These are phyloP conservation scores for Gossypium laxum DNA, from an alignment of 441 rosid species.

Conservation along the genomic window DNA sequence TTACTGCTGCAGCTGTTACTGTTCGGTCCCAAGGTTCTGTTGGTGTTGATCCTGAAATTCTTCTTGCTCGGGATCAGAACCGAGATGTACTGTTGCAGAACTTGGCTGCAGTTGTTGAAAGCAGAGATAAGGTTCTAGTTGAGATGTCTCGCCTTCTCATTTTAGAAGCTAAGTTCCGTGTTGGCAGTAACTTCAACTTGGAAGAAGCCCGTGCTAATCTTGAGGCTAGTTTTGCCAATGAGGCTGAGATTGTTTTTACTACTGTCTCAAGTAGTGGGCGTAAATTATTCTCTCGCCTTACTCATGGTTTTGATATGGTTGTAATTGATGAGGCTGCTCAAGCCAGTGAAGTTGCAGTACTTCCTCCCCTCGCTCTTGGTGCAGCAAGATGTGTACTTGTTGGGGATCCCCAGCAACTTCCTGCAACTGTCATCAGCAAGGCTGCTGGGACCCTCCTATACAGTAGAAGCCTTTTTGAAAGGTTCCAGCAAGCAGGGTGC, in stretches of 20 bases:
- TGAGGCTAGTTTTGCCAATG: slow-evolving; percentile 97
- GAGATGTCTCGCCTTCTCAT: slow-evolving; percentile 95
- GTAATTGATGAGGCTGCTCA: slow-evolving; percentile 99
- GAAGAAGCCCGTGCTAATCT: slow-evolving; percentile 96
- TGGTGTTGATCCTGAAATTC: slow-evolving; percentile 90
- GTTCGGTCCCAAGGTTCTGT: slow-evolving; percentile 90
- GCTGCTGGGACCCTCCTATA: slow-evolving; percentile 91
- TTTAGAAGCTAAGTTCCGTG: slow-evolving; percentile 66
- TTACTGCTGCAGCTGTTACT: slow-evolving; percentile 60
- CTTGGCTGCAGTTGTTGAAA: slow-evolving; percentile 89
- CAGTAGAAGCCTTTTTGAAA: slow-evolving; percentile 95
- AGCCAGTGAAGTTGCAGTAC: slow-evolving; percentile 92
- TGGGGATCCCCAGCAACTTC: slow-evolving; percentile 99
- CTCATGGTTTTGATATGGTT: slow-evolving; percentile 99
- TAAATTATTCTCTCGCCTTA: slow-evolving; percentile 85
- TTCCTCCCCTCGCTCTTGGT: slow-evolving; percentile 95
- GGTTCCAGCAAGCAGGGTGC: slow-evolving; percentile 95
- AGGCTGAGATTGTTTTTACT: slow-evolving; percentile 98
- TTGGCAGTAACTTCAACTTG: slow-evolving; percentile 66
- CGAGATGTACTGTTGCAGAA: slow-evolving; percentile 76
- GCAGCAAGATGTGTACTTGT: slow-evolving; percentile 99
- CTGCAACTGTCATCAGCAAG: slow-evolving; percentile 96
- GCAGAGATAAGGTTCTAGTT: slow-evolving; percentile 81
- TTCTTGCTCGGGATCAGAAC: slow-evolving; percentile 80
- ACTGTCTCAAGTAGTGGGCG: slow-evolving; percentile 99